Conservation (phyloP, 352 stramenopile genomes). For the Pythium chondricola region DNA sequence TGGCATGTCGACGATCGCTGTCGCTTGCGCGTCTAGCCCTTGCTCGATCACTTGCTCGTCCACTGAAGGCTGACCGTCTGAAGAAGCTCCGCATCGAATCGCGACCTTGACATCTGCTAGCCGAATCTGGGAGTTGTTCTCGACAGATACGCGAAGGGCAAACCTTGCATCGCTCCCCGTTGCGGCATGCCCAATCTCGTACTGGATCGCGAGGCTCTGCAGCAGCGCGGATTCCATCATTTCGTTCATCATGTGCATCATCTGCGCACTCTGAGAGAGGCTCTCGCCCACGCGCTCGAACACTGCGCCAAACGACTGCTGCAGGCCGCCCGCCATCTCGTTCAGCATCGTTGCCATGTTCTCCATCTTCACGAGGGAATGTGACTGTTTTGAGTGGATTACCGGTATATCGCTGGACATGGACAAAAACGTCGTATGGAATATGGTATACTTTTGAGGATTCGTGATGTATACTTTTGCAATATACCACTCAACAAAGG, state of each 20-base stretch:
- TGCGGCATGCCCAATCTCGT: constrained; percentile 10
- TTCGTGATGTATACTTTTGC: too few relatives aligned
- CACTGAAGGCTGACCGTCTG: neutral
- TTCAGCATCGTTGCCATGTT: constrained; percentile 63
- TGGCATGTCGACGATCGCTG: constrained; percentile 19
- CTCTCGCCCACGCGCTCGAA: constrained; percentile 66
- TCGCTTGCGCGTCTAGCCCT: constrained; percentile 3
- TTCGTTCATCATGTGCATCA: constrained; percentile 83
- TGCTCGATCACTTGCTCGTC: constrained; percentile 4
- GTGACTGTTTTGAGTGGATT: too few relatives aligned
- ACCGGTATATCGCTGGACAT: too few relatives aligned
- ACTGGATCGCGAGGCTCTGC: constrained; percentile 45
- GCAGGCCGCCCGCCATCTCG: constrained; percentile 47
- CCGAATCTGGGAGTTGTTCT: constrained; percentile 57
- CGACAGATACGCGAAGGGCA: constrained; percentile 23
- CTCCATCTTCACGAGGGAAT: constrained; percentile 31
- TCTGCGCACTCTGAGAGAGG: constrained; percentile 52
- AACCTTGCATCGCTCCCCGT: constrained; percentile 5
- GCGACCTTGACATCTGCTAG: constrained; percentile 18
- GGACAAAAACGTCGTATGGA: too few relatives aligned
- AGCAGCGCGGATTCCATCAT: constrained; percentile 76
- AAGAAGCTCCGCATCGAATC: neutral
- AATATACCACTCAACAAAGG: too few relatives aligned
- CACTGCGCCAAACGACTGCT: constrained; percentile 66
- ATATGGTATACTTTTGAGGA: too few relatives aligned